A percentile compares a stretch with the other conserved stretches of the same genome.
These are phyloP conservation scores for Trichophaea hybrida DNA, from an alignment of 2,329 filamentous ascomycete genomes.

Conservation along the genomic window DNA sequence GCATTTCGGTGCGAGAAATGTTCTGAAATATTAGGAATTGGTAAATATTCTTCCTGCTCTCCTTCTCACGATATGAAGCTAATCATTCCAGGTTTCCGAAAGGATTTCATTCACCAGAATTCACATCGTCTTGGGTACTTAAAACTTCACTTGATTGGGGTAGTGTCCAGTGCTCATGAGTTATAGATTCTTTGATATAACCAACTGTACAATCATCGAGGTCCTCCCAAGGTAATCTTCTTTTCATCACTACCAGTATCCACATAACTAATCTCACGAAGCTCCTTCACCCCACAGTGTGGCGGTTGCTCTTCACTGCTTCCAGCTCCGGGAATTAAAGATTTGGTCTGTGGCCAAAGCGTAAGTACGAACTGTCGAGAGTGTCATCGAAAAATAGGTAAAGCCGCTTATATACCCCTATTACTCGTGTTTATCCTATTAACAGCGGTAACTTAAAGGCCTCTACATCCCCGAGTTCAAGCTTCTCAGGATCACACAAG, in stretches of 20 bases:
- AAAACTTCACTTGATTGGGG: background rate
- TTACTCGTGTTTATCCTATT: background rate
- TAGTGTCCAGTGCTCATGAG: background rate
- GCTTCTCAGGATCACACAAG: constrained; percentile 53
- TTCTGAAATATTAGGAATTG: constrained; percentile 36
- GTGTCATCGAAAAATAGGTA: constrained; percentile 64
- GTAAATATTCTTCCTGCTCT: constrained; percentile 25
- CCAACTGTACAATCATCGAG: constrained; percentile 59
- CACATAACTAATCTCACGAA: constrained; percentile 29
- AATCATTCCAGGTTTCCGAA: constrained; percentile 39
- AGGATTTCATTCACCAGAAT: constrained; percentile 57
- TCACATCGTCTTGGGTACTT: constrained; percentile 51
- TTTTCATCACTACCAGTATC: constrained; percentile 9
- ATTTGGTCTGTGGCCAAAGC: constrained; percentile 54
- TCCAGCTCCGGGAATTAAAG: constrained; percentile 47
- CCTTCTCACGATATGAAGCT: background rate
- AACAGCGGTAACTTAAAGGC: constrained; percentile 30
- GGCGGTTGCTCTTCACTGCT: constrained; percentile 57
- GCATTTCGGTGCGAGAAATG: constrained; percentile 43
- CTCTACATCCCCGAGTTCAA: constrained; percentile 66
- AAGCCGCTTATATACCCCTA: constrained; percentile 20
- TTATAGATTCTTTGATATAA: constrained; percentile 50
- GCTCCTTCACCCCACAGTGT: constrained; percentile 67
- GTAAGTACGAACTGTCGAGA: constrained; percentile 61
- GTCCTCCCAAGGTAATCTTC: constrained; percentile 51